Base-by-base conservation (phyloP, 2,329 filamentous ascomycete genomes). In the Raffaelea ambrosiae region DNA sequence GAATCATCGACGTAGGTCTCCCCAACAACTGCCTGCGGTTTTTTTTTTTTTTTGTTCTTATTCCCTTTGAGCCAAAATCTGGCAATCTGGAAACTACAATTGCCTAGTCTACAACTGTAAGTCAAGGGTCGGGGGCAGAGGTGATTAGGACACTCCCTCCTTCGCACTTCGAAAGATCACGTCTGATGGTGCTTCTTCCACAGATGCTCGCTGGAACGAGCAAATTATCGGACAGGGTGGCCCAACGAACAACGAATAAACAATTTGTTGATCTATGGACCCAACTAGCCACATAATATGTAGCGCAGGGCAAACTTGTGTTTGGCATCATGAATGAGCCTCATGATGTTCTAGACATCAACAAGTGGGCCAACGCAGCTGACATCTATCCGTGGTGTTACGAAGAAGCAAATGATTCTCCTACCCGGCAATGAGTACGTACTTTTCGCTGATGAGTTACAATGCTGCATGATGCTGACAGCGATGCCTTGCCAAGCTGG, bases 251-350 rank as follows among this genome's bases (percentile, higher is more conserved):
- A 73, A 71, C 11, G 0, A 72, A 84, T 57, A 73, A 71, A 10
- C 65, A 79, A 13, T 96, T 84, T 53, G 73, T 69, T 5, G 65
- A 64, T 40, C 61, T 84, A 3, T 85, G 81, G 81, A 61, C 58
- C 2, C 69, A 76, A 51, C 61, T 81, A 4, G 81, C 81, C 1
- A 66, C 63, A 1, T 76, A 78, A 57, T 85, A 84, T 61, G 70
- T 68, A 16, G 56, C 56, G 5, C 63, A 77, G 39, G 60, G 67
- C 33, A 77, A 74, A 50, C 63, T 85, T 29, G 68, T 75, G 5
- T 82, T 85, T 54, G 81, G 79, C 11, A 59, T 85, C 41, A 84
- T 85, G 80, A 86, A 85, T 63, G 82, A 81, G 63, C 81, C 81
- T 3, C 78, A 83, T 58, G 74, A 78, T 42, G 60, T 76, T 46